Evolutionary conservation across 768 basidiomycete genomes (phyloP), one percentile per base, ranked within the genome.

Genomic region (Mycena sanguinolenta): DNA sequence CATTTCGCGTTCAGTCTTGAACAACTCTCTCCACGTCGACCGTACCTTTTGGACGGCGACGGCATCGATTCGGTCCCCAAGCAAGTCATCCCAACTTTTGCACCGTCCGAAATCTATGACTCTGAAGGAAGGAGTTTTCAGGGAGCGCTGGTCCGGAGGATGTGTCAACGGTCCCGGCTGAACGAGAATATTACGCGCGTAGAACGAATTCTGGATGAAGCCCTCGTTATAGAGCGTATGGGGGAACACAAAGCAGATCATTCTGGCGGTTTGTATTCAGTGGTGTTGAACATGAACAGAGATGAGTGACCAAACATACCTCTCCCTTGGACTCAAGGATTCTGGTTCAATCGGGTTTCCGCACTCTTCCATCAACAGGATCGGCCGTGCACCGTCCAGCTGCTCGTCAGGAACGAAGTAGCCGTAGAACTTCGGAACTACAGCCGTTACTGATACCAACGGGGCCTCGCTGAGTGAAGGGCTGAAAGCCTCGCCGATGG

Each of bases 311-410:
- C 3, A 5, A 17, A 44, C 36, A 4, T 17, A 69, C 65, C 62
- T 59, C 13, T 64, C 21, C 4, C 19, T 32, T 16, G 21, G 1
- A 8, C 46, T 50, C 36, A 72, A 16, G 0, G 39, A 19, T 13
- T 39, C 19, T 13, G 63, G 36, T 3, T 69, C 39, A 16, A 75
- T 58, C 17, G 66, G 67, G 14, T 4, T 13, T 16, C 75, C 71
- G 42, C 75, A 75, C n/a, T 74, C 59, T 63, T 75, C 75, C 34
- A 74, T 53, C 8, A 75, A 60, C 30, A 75, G 25, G 21, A 74
- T 67, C 12, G 70, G 73, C 14, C 71, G 62, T n/a, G 25, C 64
- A n/a, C 30, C 9, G 7, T 12, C 13, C 12, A 21, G 2, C 21
- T 58, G 34, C n/a, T 58, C n/a, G 13, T 4, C 23, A 4, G 72